phyloP scores from a whole-genome alignment of 2,329 filamentous ascomycete species.

The Aspergillus terreus region DNA sequence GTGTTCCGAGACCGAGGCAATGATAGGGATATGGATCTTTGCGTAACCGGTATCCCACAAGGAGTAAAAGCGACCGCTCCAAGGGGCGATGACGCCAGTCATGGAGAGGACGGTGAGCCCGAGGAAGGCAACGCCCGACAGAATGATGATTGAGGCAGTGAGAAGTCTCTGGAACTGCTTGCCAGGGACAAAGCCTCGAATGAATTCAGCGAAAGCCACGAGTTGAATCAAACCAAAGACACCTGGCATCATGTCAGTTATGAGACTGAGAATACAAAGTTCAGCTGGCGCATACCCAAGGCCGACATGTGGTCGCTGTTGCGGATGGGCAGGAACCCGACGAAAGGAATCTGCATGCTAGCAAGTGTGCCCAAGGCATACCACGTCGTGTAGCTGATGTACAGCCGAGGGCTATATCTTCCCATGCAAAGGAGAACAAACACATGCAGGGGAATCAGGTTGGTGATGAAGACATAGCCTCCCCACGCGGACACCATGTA shows the following conservation, averaged over 20 bases:
- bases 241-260: constrained; percentile 50
- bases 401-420: constrained; percentile 86
- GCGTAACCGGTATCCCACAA: constrained; percentile 98
- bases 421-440: constrained; percentile 97
- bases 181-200: constrained; percentile 81
- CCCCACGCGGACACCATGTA: constrained; percentile 99
- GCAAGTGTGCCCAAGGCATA: constrained; percentile 93
- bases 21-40: constrained; percentile 99
- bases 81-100: constrained; percentile 88
- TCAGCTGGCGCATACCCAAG: constrained; percentile 60
- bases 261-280: not conserved
- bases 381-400: constrained; percentile 97
- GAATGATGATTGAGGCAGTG: constrained; percentile 66
- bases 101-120: constrained; percentile 81
- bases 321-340: constrained; percentile 92
- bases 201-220: constrained; percentile 85
- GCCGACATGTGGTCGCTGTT: constrained; percentile 99
- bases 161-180: constrained; percentile 94
- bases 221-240: constrained; percentile 95
- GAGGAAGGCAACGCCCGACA: constrained; percentile 69
- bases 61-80: constrained; percentile 98
- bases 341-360: constrained; percentile 99
- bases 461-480: constrained; percentile 99
- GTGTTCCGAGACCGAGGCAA: constrained; percentile 98
- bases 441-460: constrained; percentile 87